Conservation (phyloP, 2,329 filamentous ascomycete genomes). For the Curvularia eragrostidis region DNA sequence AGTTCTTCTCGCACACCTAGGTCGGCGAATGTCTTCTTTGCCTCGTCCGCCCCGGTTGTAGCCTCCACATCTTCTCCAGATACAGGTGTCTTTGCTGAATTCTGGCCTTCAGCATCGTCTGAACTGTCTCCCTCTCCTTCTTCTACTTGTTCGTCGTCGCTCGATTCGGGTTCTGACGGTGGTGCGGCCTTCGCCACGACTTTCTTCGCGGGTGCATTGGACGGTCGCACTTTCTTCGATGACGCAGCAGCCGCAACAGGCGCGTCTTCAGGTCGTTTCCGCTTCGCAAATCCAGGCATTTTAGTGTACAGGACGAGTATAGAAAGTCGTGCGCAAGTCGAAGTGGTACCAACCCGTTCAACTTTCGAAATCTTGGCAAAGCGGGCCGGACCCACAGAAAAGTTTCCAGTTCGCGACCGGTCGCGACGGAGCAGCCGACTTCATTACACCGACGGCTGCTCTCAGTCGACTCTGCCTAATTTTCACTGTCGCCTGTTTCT, state of each 20-base stretch:
- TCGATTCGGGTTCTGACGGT: conserved; percentile 34
- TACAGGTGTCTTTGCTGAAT: neutral
- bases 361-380: conserved; percentile 22
- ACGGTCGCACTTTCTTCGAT: conserved; percentile 24
- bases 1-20: conserved; percentile 83
- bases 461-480: neutral
- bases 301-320: conserved; percentile 12
- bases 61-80: conserved; percentile 5
- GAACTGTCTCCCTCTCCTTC: conserved; percentile 1
- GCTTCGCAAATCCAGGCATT: conserved; percentile 54
- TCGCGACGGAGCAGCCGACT: conserved; percentile 9
- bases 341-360: neutral
- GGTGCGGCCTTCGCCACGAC: conserved; percentile 20
- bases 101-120: neutral
- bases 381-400: conserved; percentile 19
- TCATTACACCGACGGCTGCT: conserved; percentile 5
- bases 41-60: conserved; percentile 35
- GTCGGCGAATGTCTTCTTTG: conserved; percentile 70
- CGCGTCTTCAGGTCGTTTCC: conserved; percentile 46
- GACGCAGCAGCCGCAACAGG: conserved; percentile 13
- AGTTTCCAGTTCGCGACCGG: conserved; percentile 18
- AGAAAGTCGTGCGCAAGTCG: conserved; percentile 9
- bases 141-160: conserved; percentile 24
- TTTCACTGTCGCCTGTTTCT: neutral
- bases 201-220: conserved; percentile 27